Evolutionary conservation across 495 filamentous ascomycete genomes (phyloP).

Genomic region (Endocarpon pusillum): DNA sequence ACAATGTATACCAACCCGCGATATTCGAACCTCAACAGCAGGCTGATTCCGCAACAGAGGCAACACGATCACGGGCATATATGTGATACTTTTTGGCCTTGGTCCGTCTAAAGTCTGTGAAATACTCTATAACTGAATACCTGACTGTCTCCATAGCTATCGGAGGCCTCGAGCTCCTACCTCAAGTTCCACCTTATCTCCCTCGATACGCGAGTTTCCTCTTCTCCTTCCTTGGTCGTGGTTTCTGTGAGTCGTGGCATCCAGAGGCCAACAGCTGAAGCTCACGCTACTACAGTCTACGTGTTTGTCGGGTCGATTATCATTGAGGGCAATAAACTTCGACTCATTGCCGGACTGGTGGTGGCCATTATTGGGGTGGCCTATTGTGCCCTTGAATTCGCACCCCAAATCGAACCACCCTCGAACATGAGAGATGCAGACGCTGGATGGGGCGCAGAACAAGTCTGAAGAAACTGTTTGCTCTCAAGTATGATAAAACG

Average conservation of each 20-base stretch:
- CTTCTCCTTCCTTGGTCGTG: conserved; percentile 91
- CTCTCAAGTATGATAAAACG: background rate
- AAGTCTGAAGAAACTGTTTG: conserved; percentile 45
- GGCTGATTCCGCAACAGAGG: conserved; percentile 17
- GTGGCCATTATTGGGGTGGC: conserved; percentile 60
- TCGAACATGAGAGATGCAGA: conserved; percentile 93
- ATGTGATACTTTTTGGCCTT: conserved; percentile 80
- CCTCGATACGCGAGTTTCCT: conserved; percentile 92
- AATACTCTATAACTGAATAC: conserved; percentile 19
- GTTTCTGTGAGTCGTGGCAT: conserved; percentile 54
- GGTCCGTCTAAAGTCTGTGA: too few relatives aligned
- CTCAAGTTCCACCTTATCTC: conserved; percentile 79
- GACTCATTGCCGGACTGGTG: conserved; percentile 49
- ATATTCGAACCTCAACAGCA: too few relatives aligned
- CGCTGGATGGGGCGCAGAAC: conserved; percentile 80
- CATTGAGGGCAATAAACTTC: conserved; percentile 39
- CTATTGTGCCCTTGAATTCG: conserved; percentile 78
- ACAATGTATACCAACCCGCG: too few relatives aligned
- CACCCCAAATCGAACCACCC: conserved; percentile 91
- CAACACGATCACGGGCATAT: conserved; percentile 59
- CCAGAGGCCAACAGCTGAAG: background rate
- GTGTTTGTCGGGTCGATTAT: conserved; percentile 78
- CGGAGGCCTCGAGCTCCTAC: conserved; percentile 49
- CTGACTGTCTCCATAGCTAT: conserved; percentile 17
- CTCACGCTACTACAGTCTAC: conserved; percentile 49